Percentiles rank a stretch among this genome's conserved stretches.
Conservation (phyloP, 1,284 basidiomycete species). For the Paramarasmius palmivorus region DNA sequence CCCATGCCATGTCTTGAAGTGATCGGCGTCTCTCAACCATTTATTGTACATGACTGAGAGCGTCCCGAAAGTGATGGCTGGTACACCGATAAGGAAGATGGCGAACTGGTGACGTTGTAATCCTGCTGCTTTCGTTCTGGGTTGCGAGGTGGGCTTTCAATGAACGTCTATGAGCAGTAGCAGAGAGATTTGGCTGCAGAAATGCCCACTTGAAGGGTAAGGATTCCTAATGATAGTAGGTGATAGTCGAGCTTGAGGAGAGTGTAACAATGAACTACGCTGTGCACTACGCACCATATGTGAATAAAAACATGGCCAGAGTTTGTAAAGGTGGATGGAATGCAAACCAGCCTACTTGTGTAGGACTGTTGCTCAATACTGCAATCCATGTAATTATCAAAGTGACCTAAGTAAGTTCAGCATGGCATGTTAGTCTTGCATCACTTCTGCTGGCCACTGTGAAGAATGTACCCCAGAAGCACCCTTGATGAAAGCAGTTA, state of each 20-base stretch:
- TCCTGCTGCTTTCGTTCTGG: slow-evolving; percentile 64
- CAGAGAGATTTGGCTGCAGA: too few species aligned
- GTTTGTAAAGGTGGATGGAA: slow-evolving; percentile 66
- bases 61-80: slow-evolving; percentile 55
- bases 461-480: slow-evolving; percentile 2
- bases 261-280: slow-evolving; percentile 12
- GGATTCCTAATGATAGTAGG: slow-evolving; percentile 46
- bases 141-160: slow-evolving; percentile 55
- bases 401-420: slow-evolving; percentile 50
- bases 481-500: background rate
- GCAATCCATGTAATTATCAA: slow-evolving; percentile 52
- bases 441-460: too few species aligned
- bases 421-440: slow-evolving; percentile 8
- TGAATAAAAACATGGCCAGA: slow-evolving; percentile 52
- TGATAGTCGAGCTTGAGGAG: background rate
- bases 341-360: slow-evolving; percentile 56
- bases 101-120: slow-evolving; percentile 63
- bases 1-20: slow-evolving; percentile 70
- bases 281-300: slow-evolving; percentile 48
- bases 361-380: slow-evolving; percentile 50
- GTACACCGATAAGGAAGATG: slow-evolving; percentile 52
- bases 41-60: slow-evolving; percentile 60
- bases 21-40: slow-evolving; percentile 38
- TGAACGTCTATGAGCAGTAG: background rate
- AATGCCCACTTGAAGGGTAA: slow-evolving; percentile 58